Evolutionary conservation across 2,329 filamentous ascomycete genomes (phyloP), one percentile per base, ranked within the genome.

Genomic region (Neurospora sp.): DNA sequence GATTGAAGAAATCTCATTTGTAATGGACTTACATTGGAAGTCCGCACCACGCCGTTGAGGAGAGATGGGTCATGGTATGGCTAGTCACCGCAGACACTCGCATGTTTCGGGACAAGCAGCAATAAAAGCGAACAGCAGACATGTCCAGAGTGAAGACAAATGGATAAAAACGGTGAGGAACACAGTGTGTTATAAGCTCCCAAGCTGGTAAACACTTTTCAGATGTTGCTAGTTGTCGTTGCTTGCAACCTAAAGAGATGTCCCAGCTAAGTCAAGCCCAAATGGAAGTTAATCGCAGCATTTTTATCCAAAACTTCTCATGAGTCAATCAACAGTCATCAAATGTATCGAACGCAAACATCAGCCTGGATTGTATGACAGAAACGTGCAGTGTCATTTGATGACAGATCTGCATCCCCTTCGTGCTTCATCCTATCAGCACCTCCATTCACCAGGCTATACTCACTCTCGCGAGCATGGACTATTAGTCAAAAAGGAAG

Each of bases 1-100:
- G 1, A 7, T 62, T 33, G 52, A 10, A 17, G 2, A 33, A 33
- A 33, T 8, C 0, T 1, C 0, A 1, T 28, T 52, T 13, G 2
- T 23, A 0, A 52, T 1, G 0, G 6, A 28, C 1, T 36, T 62
- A 62, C 52, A 62, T 62, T 0, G 7, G 52, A 1, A n/a, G 8
- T 15, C 4, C 1, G 23, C 3, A 28, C 0, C 0, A 23, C 10
- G 19, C 5, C 1, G 19, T 7, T 13, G 10, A 52, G 15, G 19
- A 15, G 43, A 52, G 10, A 10, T 19, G 42, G 42, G 9, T 5
- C 40, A 4, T 46, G 4, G 9, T 46, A 19, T 28, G 17, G 42
- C 9, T 11, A 11, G 17, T 52, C 43, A 23, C 19, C 2, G 3
- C 4, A 52, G 43, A 52, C 43, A 28, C 43, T 52, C 19, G 3